Evolutionary conservation across 257 asterid genomes (phyloP), one percentile per base, ranked within the genome.

Genomic region (Leptodermis oblonga): DNA sequence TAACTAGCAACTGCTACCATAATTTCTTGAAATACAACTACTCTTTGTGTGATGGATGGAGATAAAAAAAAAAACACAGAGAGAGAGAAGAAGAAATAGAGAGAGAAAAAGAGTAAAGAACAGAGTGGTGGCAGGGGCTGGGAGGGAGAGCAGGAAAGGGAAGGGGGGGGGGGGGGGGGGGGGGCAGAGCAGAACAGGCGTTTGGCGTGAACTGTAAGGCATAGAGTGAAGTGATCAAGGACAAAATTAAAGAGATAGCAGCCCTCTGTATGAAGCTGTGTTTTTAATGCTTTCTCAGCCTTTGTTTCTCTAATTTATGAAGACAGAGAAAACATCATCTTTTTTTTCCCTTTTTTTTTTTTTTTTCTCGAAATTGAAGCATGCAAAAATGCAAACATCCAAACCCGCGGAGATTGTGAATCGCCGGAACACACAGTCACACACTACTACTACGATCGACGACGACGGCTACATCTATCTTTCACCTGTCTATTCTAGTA

Each of bases 121-220:
- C 22, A 20, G 23, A 48, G 54, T 2, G 54, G 54, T 48, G 54
- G 54, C 54, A 48, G 54, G 25, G 23, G 20, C 45, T 39, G 9
- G 45, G 59, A 48, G 76, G 67, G 43, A 18, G 7, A 2, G 33
- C 7, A 43, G n/a, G n/a, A n/a, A n/a, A n/a, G n/a, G n/a, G n/a
- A n/a, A n/a, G n/a, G n/a, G n/a, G n/a, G n/a, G n/a, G n/a, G n/a
- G n/a, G n/a, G n/a, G n/a, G n/a, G n/a, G n/a, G n/a, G n/a, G n/a
- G n/a, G 14, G 30, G 53, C 6, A 15, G 37, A 31, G 66, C 23
- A 12, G 70, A 74, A 76, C 97, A 92, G 97, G 94, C 94, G 92
- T 92, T 88, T 90, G 86, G 97, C 97, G 98, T 92, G 97, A 92
- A 84, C 81, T 73, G 88, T 68, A 86, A 88, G 97, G 84, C 84